These are phyloP conservation scores for Tolypocladium inflatum DNA, from an alignment of 2,329 filamentous ascomycete species.

Conservation along the genomic window DNA sequence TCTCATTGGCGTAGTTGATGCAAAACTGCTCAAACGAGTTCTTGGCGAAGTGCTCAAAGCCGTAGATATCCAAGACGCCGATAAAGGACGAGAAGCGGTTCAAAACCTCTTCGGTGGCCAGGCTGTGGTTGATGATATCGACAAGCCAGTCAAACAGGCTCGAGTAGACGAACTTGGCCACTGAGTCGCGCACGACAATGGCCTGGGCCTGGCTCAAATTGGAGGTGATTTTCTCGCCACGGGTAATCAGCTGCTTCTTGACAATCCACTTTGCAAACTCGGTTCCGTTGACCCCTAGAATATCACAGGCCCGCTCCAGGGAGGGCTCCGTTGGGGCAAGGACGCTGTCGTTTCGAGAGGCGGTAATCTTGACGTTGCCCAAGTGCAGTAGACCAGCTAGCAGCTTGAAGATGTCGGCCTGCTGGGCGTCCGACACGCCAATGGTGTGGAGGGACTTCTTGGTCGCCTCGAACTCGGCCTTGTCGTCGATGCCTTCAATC, in stretches of 20 bases:
- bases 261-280: conserved; percentile 97
- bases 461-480: conserved; percentile 84
- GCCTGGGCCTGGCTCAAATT: conserved; percentile 92
- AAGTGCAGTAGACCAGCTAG: conserved; percentile 87
- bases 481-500: conserved; percentile 93
- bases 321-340: conserved; percentile 74
- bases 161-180: conserved; percentile 98
- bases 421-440: conserved; percentile 65
- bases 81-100: conserved; percentile 83
- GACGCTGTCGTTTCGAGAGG: conserved; percentile 79
- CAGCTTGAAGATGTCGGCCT: conserved; percentile 79
- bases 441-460: conserved; percentile 80
- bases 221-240: conserved; percentile 95
- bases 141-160: conserved; percentile 98
- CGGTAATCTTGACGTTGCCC: conserved; percentile 92
- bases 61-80: conserved; percentile 97
- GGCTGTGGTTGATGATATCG: conserved; percentile 85
- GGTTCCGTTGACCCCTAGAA: conserved; percentile 76
- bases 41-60: conserved; percentile 98
- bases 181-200: conserved; percentile 88
- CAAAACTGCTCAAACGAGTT: conserved; percentile 99
- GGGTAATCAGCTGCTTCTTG: conserved; percentile 95
- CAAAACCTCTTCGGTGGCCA: conserved; percentile 83
- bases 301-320: conserved; percentile 68
- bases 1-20: conserved; percentile 99